Percentiles rank a stretch among this genome's conserved stretches.
Evolutionary conservation across 2,329 filamentous ascomycete species (phyloP).

Genomic region (Helotiales sp.): DNA sequence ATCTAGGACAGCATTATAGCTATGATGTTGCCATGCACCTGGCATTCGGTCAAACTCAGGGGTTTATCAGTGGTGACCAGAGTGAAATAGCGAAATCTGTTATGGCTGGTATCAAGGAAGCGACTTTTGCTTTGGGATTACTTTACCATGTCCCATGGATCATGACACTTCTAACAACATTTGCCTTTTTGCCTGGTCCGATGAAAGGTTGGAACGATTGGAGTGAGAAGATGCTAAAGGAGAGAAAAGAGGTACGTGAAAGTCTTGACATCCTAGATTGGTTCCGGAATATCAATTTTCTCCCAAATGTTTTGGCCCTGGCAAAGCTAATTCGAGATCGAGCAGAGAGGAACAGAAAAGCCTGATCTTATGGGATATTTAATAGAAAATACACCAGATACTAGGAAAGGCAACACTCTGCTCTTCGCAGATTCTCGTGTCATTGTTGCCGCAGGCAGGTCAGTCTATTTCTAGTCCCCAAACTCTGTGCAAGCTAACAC

Average conservation of each 20-base stretch:
- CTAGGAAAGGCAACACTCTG: not conserved
- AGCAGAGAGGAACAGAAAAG: constrained; percentile 9
- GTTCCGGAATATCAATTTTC: too few relatives aligned
- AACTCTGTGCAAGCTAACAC: not conserved
- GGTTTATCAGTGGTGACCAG: constrained; percentile 24
- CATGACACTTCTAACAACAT: constrained; percentile 20
- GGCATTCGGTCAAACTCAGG: constrained; percentile 21
- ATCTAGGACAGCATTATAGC: constrained; percentile 23
- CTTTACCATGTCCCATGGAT: constrained; percentile 30
- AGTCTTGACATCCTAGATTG: too few relatives aligned
- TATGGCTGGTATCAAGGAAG: constrained; percentile 22
- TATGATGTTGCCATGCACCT: constrained; percentile 30
- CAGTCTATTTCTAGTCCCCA: not conserved
- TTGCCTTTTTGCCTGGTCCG: constrained; percentile 27
- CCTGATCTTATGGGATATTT: constrained; percentile 32
- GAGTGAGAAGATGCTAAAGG: constrained; percentile 26
- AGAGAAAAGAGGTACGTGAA: constrained; percentile 10
- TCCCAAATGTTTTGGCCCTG: not conserved
- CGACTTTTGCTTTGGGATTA: constrained; percentile 19
- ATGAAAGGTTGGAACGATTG: constrained; percentile 25
- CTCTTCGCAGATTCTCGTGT: constrained; percentile 11
- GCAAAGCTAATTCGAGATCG: not conserved
- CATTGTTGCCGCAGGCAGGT: constrained; percentile 33
- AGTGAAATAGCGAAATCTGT: constrained; percentile 16
- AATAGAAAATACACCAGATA: constrained; percentile 11